Conservation (phyloP, 1,139 yeast species). For the Geotrichum cucujoidarum region DNA sequence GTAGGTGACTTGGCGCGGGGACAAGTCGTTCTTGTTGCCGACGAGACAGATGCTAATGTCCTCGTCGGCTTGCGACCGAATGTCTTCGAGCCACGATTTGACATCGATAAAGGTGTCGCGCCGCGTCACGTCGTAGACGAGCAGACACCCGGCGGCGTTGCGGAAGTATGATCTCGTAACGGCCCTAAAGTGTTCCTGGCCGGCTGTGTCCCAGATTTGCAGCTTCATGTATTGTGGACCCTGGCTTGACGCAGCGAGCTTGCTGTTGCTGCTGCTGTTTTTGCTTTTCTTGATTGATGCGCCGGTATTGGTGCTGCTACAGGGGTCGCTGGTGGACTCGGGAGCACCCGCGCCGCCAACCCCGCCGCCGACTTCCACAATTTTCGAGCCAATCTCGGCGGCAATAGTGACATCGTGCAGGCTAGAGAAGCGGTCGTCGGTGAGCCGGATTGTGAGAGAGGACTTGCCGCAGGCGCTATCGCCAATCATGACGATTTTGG, state of each 20-base stretch:
- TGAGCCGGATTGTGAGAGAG: slow-evolving; percentile 36
- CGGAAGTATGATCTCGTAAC: slow-evolving; percentile 82
- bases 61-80: slow-evolving; percentile 81
- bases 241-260: neutral
- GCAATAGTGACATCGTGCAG: slow-evolving; percentile 39
- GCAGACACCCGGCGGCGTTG: slow-evolving; percentile 74
- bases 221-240: slow-evolving; percentile 24
- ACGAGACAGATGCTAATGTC: slow-evolving; percentile 79
- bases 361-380: slow-evolving; percentile 28
- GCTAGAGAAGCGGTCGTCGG: slow-evolving; percentile 37
- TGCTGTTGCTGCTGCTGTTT: neutral
- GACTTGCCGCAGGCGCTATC: slow-evolving; percentile 36
- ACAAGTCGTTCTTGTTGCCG: slow-evolving; percentile 74
- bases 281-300: too few relatives aligned
- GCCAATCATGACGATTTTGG: slow-evolving; percentile 26
- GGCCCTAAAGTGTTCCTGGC: slow-evolving; percentile 91
- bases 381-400: slow-evolving; percentile 39
- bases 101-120: slow-evolving; percentile 44
- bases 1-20: slow-evolving; percentile 49
- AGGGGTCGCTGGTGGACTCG: neutral
- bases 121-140: slow-evolving; percentile 86
- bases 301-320: neutral
- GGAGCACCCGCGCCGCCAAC: neutral
- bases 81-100: slow-evolving; percentile 50
- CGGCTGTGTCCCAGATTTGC: slow-evolving; percentile 68